Base-by-base conservation (phyloP, 192 early-diverging fungal species). In the Coemansia sp. region DNA sequence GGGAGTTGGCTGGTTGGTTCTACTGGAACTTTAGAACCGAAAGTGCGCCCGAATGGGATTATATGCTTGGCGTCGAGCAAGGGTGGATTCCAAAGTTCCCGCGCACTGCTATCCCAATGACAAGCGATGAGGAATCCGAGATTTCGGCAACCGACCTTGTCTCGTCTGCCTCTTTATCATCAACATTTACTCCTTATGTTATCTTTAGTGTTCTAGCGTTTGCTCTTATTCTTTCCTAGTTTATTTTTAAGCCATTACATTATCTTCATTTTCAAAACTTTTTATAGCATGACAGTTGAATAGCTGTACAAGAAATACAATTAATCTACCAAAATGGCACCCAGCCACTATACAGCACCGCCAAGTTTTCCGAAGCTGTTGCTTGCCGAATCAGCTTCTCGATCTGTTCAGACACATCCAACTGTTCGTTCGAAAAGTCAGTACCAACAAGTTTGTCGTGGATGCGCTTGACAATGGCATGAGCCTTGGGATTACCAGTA, bases 401-500 rank as follows among this genome's bases (percentile, higher is more conserved):
- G 2, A 99, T 94, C 79, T 99, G 97, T 6, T 87, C 86, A 0
- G 86, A 83, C 2, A 95, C 93, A 62, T 92, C 88, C 51, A 99
- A 70, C 2, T 88, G 85, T 39, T 84, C 79, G 45, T 93, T 84
- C 1, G 89, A 86, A 72, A 99, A 99, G 72, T 99, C 97, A 25
- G 90, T 87, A 24, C 97, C 97, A 5, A 92, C 93, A 55, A 99
- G 82, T 76, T 99, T 99, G 84, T 95, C 97, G 27, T 86, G 88
- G n/a, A 99, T 93, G 12, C 97, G 87, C 55, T 87, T 89, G 45
- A 99, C 91, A 66, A 97, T 93, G 15, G 84, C 87, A 8, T 94
- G 72, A 0, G 97, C 97, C 55, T 89, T 80, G 22, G 91, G 83
- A 63, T 97, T 99, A 4, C 67, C 76, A n/a, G 56, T 59, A 60